These are phyloP conservation scores for Pleurotus giganteus DNA, from an alignment of 768 basidiomycete species.

Conservation along the genomic window DNA sequence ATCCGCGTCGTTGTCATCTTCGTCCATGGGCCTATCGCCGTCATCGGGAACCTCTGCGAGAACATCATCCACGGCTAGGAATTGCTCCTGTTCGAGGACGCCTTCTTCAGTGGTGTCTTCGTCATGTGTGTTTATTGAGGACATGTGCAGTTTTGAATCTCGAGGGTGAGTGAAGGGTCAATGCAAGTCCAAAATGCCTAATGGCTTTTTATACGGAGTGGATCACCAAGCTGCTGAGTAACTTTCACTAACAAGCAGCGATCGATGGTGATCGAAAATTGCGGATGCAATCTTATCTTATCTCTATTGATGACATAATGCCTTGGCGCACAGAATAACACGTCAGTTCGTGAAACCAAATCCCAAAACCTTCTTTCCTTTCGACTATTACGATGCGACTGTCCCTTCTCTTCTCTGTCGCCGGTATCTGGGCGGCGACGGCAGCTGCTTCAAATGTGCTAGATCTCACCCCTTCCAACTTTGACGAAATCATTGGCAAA, in stretches of 20 bases:
- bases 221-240: slow-evolving; percentile 19
- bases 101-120: slow-evolving; percentile 40
- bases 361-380: slow-evolving; percentile 9
- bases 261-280: slow-evolving; percentile 9
- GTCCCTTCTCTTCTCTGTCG: slow-evolving; percentile 51
- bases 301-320: too few relatives aligned
- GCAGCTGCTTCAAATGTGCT: slow-evolving; percentile 79
- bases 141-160: slow-evolving; percentile 21
- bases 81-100: slow-evolving; percentile 55
- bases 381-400: slow-evolving; percentile 53
- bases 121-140: slow-evolving; percentile 32
- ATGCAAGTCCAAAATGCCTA: background rate
- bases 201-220: background rate
- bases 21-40: slow-evolving; percentile 65
- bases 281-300: background rate
- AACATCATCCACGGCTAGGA: slow-evolving; percentile 66
- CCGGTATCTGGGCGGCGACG: slow-evolving; percentile 47
- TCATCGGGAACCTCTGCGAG: slow-evolving; percentile 63
- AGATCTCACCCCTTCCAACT: slow-evolving; percentile 73
- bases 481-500: slow-evolving; percentile 71
- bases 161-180: background rate
- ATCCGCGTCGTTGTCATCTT: slow-evolving; percentile 45
- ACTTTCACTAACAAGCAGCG: slow-evolving; percentile 1
- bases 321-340: background rate
- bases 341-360: background rate